Percentiles rank a stretch among this genome's conserved stretches.
phyloP scores from a whole-genome alignment of 225 moss, liverwort and hornwort species.

The Climacium dendroides region DNA sequence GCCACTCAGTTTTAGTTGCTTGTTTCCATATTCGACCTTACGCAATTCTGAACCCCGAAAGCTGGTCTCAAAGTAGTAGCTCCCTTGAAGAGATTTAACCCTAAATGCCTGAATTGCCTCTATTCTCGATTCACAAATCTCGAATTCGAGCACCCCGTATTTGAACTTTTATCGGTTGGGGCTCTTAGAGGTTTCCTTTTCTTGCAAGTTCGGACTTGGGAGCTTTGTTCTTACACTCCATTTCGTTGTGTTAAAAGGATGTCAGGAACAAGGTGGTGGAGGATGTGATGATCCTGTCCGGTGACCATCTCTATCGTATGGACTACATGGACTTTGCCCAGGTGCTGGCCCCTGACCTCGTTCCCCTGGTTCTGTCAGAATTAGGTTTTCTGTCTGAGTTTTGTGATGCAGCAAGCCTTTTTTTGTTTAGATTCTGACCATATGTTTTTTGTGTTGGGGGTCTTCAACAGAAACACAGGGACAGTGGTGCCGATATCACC shows the following conservation, averaged over 20 bases:
- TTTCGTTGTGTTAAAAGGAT: not conserved
- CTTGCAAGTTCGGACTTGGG: not conserved
- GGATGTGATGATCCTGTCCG: conserved; percentile 39
- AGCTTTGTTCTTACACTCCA: not conserved
- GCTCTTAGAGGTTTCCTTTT: not conserved
- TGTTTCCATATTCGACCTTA: not conserved
- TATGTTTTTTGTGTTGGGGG: not conserved
- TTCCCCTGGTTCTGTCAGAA: not conserved
- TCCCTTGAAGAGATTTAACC: not conserved
- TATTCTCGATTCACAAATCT: not conserved
- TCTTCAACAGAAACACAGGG: conserved; percentile 56
- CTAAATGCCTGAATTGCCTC: not conserved
- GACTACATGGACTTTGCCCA: conserved; percentile 54
- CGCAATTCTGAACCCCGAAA: not conserved
- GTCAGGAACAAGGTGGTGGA: conserved; percentile 46
- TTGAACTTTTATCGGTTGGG: not conserved
- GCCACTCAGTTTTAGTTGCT: not conserved
- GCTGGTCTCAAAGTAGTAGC: not conserved
- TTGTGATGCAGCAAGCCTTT: not conserved
- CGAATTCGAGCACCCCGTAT: not conserved
- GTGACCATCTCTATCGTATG: conserved; percentile 53
- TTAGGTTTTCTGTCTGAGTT: not conserved
- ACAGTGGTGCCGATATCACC: conserved; percentile 78
- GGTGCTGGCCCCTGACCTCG: not conserved
- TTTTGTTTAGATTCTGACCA: not conserved